These are phyloP conservation scores for Acanthamoeba castellanii DNA, from an alignment of 208 protist species.

Conservation along the genomic window DNA sequence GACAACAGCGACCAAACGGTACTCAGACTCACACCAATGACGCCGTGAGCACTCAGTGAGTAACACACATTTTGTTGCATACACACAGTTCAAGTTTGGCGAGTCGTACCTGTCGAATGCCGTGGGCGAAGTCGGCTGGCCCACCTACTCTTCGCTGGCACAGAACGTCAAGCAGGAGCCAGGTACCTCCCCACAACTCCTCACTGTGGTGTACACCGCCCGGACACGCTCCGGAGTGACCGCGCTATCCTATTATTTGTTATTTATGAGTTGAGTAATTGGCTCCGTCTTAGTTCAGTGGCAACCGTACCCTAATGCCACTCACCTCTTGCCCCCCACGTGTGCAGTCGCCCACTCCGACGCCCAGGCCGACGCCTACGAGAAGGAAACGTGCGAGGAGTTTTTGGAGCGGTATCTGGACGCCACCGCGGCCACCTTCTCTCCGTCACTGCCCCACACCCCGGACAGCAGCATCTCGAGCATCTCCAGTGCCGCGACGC, in stretches of 20 bases:
- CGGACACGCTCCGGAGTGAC: too few relatives aligned
- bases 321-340: too few relatives aligned
- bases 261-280: too few relatives aligned
- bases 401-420: constrained; percentile 34
- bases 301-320: too few relatives aligned
- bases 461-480: background rate
- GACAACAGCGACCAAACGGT: background rate
- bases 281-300: too few relatives aligned
- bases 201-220: too few relatives aligned
- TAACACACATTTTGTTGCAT: background rate
- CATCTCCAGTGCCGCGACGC: background rate
- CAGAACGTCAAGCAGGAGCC: constrained; percentile 18
- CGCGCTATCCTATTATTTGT: too few relatives aligned
- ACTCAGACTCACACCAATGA: background rate
- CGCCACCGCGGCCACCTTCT: background rate
- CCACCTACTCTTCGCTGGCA: background rate
- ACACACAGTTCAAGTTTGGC: constrained; percentile 11
- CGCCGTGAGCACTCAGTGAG: background rate
- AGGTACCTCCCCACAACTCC: background rate
- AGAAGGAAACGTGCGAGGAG: background rate
- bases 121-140: constrained; percentile 19
- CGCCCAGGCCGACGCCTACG: background rate
- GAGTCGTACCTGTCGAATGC: constrained; percentile 1
- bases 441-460: background rate
- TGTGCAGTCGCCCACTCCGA: background rate